Percentiles rank a stretch among this genome's conserved stretches.
Evolutionary conservation across 352 stramenopile genomes (phyloP).

Genomic region (Achlya hypogyna): DNA sequence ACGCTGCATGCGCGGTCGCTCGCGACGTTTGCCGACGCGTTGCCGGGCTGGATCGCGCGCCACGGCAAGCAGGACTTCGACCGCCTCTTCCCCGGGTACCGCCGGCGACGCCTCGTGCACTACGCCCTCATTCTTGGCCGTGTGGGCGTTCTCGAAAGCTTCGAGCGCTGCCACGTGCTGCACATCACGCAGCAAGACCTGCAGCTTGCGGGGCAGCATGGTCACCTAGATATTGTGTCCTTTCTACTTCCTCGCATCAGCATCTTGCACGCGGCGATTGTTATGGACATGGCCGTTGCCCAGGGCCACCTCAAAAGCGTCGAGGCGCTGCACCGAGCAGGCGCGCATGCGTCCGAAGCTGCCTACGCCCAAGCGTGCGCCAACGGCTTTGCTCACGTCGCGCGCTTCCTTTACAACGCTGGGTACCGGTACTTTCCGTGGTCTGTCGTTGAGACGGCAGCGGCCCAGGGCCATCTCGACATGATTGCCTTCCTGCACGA

Average conservation of each 20-base stretch:
- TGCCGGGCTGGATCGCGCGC: neutral
- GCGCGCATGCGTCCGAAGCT: neutral
- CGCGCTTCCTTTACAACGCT: neutral
- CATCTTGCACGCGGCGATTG: neutral
- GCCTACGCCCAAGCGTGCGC: neutral
- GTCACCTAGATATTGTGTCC: neutral
- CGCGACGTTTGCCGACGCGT: neutral
- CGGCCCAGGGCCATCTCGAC: neutral
- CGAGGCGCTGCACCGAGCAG: neutral
- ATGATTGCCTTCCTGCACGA: conserved; percentile 1
- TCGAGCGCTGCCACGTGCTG: neutral
- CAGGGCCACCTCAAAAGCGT: conserved; percentile 11
- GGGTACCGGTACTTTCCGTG: neutral
- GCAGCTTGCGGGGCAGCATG: neutral
- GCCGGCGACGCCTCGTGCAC: neutral
- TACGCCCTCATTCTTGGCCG: neutral
- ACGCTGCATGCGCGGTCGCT: neutral
- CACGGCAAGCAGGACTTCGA: neutral
- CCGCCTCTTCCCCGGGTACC: neutral
- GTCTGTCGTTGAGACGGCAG: neutral
- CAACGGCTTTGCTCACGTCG: neutral
- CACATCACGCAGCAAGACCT: neutral
- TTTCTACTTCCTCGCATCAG: neutral
- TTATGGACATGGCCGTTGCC: conserved; percentile 6
- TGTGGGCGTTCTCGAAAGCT: neutral